Evolutionary conservation across 1,139 yeast species (phyloP).

Genomic region (Spathaspora jeffriesii): DNA sequence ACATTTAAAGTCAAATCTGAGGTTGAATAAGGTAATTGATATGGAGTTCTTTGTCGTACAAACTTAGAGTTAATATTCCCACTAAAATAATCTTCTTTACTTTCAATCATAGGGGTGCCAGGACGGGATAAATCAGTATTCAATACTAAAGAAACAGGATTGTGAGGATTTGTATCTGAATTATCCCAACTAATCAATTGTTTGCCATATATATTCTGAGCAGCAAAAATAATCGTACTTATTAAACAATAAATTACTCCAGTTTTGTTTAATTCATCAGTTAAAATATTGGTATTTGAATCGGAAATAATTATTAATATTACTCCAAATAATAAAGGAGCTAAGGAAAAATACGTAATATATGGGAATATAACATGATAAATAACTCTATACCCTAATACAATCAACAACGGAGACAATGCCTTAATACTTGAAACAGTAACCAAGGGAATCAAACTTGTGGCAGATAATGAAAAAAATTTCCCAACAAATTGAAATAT

Average conservation of each 20-base stretch:
- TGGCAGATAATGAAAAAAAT: slow-evolving; percentile 37
- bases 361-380: slow-evolving; percentile 34
- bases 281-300: slow-evolving; percentile 15
- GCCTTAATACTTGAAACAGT: slow-evolving; percentile 44
- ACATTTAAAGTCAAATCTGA: slow-evolving; percentile 34
- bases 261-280: slow-evolving; percentile 14
- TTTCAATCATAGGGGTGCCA: slow-evolving; percentile 13
- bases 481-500: slow-evolving; percentile 40
- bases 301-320: slow-evolving; percentile 34
- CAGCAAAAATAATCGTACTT: slow-evolving; percentile 37
- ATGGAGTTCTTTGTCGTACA: slow-evolving; percentile 27
- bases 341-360: slow-evolving; percentile 35
- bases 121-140: slow-evolving; percentile 22
- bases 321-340: slow-evolving; percentile 40
- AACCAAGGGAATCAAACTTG: slow-evolving; percentile 39
- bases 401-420: slow-evolving; percentile 38
- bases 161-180: slow-evolving; percentile 12
- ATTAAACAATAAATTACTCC: slow-evolving; percentile 32
- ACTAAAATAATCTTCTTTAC: slow-evolving; percentile 1
- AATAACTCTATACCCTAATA: slow-evolving; percentile 32
- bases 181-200: slow-evolving; percentile 37
- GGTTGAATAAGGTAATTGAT: slow-evolving; percentile 32
- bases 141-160: slow-evolving; percentile 31
- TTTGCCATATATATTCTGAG: slow-evolving; percentile 45
- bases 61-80: slow-evolving; percentile 1